Conservation (phyloP, 768 basidiomycete species). For the Mycena maculata region DNA sequence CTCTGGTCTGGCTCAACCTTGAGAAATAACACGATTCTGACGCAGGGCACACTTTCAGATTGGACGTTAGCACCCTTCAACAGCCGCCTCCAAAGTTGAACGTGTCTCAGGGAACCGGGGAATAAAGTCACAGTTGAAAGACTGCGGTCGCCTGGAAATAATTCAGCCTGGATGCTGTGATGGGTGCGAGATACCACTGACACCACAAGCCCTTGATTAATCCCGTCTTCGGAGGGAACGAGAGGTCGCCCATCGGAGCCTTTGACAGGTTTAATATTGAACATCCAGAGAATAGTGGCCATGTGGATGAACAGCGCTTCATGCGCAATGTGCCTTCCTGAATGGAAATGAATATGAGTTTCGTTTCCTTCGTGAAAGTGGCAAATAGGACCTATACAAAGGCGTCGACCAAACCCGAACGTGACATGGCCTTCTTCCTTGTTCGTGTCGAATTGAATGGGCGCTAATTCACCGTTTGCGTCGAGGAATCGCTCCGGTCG, state of each 20-base stretch:
- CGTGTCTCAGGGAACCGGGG: neutral
- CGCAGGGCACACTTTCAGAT: no score
- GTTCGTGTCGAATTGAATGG: neutral
- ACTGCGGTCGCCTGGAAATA: neutral
- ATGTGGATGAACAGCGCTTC: neutral
- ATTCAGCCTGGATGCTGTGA: neutral
- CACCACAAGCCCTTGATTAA: neutral
- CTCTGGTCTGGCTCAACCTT: no score
- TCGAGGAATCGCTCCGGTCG: constrained; percentile 29
- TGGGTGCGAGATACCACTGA: neutral
- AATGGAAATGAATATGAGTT: no score
- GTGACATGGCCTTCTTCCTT: neutral
- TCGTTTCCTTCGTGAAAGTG: no score
- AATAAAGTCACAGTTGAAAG: neutral
- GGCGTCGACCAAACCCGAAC: no score
- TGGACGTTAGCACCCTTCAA: neutral
- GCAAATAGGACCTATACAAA: no score
- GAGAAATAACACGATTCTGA: no score
- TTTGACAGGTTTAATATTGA: neutral
- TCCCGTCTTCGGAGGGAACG: neutral
- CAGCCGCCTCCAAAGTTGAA: neutral
- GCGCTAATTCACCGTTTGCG: neutral
- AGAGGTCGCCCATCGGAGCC: neutral
- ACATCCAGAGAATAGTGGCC: neutral
- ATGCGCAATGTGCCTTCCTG: neutral